These are phyloP conservation scores for Ogataea pini DNA, from an alignment of 805 yeast species.

Conservation along the genomic window DNA sequence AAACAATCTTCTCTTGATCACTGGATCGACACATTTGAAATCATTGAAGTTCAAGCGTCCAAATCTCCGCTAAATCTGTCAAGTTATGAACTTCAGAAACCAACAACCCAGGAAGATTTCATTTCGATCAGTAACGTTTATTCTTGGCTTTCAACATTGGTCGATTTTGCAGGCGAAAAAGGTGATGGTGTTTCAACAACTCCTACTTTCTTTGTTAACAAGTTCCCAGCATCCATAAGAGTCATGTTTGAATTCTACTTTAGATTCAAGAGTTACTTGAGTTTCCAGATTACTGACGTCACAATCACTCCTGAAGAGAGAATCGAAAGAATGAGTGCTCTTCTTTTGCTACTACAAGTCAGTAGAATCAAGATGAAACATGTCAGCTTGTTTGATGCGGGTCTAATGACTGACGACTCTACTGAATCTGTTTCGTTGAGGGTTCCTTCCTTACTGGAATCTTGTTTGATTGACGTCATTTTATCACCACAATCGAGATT, in stretches of 20 bases:
- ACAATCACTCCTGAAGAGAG: conserved; percentile 60
- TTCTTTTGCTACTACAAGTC: conserved; percentile 65
- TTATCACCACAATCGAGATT: conserved; percentile 78
- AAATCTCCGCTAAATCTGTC: conserved; percentile 59
- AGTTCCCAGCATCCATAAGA: conserved; percentile 70
- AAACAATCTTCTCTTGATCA: conserved; percentile 61
- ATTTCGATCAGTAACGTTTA: conserved; percentile 68
- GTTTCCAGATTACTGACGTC: conserved; percentile 63
- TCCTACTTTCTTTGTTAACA: conserved; percentile 32
- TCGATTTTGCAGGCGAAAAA: conserved; percentile 37
- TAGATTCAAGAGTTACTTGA: conserved; percentile 64
- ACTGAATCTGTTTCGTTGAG: conserved; percentile 45
- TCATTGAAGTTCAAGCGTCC: conserved; percentile 68
- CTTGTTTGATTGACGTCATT: conserved; percentile 72
- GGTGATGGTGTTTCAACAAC: conserved; percentile 17
- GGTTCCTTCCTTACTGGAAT: conserved; percentile 84
- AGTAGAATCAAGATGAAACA: conserved; percentile 66
- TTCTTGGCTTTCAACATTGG: conserved; percentile 64
- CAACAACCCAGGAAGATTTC: conserved; percentile 49
- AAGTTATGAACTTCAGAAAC: conserved; percentile 47
- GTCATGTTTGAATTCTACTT: conserved; percentile 65
- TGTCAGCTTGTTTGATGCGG: conserved; percentile 44
- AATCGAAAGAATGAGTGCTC: conserved; percentile 64
- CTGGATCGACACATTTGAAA: conserved; percentile 77
- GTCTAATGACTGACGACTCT: conserved; percentile 2